Evolutionary conservation across 768 basidiomycete species (phyloP).

Genomic region (Mrakia blollopis): DNA sequence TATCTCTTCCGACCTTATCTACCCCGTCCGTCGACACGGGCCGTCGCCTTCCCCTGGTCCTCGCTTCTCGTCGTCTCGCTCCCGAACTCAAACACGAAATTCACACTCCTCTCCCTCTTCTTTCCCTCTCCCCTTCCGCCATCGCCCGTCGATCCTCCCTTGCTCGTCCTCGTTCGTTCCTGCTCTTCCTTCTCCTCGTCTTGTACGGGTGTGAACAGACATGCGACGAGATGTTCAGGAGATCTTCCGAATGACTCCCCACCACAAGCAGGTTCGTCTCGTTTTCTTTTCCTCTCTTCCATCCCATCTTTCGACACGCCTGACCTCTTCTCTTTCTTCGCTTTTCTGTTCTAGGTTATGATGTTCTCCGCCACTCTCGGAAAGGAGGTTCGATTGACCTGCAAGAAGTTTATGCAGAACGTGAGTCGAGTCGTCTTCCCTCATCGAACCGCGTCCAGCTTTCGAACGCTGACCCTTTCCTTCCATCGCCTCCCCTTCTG

Average conservation of each 20-base stretch:
- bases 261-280: conserved; percentile 63
- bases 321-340: background rate
- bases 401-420: conserved; percentile 99
- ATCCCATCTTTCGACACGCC: conserved; percentile 48
- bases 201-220: conserved; percentile 72
- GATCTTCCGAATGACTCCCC: conserved; percentile 96
- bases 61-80: background rate
- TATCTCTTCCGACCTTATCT: too few relatives aligned
- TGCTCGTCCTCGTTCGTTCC: conserved; percentile 40
- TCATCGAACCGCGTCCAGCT: background rate
- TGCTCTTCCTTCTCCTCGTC: conserved; percentile 36
- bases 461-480: conserved; percentile 25
- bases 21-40: background rate
- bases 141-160: conserved; percentile 47
- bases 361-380: conserved; percentile 99
- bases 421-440: conserved; percentile 52
- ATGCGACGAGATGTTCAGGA: conserved; percentile 99
- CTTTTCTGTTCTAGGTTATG: conserved; percentile 70
- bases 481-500: conserved; percentile 4
- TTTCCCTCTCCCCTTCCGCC: conserved; percentile 47
- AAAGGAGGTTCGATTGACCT: conserved; percentile 93
- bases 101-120: conserved; percentile 24
- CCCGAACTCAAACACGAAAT: background rate
- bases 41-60: background rate
- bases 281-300: background rate